phyloP scores from a whole-genome alignment of 139 green algal genomes.

The Yamagishiella unicocca region DNA sequence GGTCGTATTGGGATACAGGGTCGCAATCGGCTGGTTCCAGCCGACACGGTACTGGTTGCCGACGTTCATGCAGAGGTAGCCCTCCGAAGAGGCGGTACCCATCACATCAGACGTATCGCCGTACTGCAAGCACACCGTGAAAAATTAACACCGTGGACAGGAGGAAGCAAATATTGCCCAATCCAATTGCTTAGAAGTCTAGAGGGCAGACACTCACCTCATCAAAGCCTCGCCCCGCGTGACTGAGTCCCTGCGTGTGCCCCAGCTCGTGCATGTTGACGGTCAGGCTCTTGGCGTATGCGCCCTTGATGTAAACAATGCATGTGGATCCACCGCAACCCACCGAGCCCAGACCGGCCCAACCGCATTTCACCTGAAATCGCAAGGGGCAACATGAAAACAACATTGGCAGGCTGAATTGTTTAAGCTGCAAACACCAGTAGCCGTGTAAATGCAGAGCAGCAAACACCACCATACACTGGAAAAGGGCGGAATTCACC shows the following conservation, averaged over 20 bases:
- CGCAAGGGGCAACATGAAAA: background rate
- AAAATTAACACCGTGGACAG: background rate
- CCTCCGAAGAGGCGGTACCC: background rate
- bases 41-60: conserved; percentile 17
- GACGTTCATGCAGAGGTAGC: conserved; percentile 41
- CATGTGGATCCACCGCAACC: conserved; percentile 27
- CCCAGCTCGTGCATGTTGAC: conserved; percentile 44
- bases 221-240: conserved; percentile 5
- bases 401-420: background rate
- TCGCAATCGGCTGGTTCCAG: background rate
- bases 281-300: background rate
- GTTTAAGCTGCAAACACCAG: background rate
- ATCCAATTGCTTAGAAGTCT: background rate
- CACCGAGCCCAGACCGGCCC: conserved; percentile 24
- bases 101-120: conserved; percentile 27
- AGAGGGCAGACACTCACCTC: conserved; percentile 6
- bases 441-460: background rate
- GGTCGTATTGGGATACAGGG: background rate
- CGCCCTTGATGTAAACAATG: conserved; percentile 38
- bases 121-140: background rate
- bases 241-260: conserved; percentile 46
- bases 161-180: background rate
- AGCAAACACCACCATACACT: background rate
- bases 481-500: background rate
- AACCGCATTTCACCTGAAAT: conserved; percentile 25